Conservation (phyloP, 1,284 basidiomycete species). For the Trichosporon coremiiforme region DNA sequence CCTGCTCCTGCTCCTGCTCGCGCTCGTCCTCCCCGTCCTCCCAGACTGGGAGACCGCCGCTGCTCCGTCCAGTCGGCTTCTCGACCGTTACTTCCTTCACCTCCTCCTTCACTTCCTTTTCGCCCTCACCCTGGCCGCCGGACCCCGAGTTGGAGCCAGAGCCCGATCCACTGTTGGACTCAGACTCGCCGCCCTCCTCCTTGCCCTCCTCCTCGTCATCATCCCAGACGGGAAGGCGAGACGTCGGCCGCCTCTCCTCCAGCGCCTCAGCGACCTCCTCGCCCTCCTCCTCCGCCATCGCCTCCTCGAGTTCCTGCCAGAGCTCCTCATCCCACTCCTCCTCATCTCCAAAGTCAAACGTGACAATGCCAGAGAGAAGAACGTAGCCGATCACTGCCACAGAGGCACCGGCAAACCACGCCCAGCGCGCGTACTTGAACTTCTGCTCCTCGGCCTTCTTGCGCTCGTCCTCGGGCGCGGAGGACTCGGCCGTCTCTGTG, state of each 20-base stretch:
- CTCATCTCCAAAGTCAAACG: slow-evolving; percentile 38
- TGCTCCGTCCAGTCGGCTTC: slow-evolving; percentile 21
- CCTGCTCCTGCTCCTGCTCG: not conserved
- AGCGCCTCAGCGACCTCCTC: slow-evolving; percentile 28
- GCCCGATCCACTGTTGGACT: slow-evolving; percentile 46
- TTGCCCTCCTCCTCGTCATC: slow-evolving; percentile 30
- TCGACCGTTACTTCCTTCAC: not conserved
- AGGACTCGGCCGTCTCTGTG: not conserved
- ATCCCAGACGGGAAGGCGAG: slow-evolving; percentile 21
- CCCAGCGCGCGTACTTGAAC: slow-evolving; percentile 44
- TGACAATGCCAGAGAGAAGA: slow-evolving; percentile 76
- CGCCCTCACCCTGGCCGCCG: slow-evolving; percentile 6
- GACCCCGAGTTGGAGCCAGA: slow-evolving; percentile 26
- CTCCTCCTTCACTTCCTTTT: too few species aligned
- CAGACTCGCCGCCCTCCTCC: slow-evolving; percentile 43
- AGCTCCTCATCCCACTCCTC: slow-evolving; percentile 33
- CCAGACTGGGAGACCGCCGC: not conserved
- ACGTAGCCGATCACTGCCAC: slow-evolving; percentile 76
- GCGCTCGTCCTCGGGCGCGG: not conserved
- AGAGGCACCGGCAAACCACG: slow-evolving; percentile 48
- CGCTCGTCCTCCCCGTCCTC: slow-evolving; percentile 1
- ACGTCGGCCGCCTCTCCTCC: not conserved
- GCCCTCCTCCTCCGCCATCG: slow-evolving; percentile 18
- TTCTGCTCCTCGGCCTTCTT: slow-evolving; percentile 37
- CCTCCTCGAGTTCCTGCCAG: slow-evolving; percentile 22